Evolutionary conservation across 495 filamentous ascomycete genomes (phyloP), one percentile per base, ranked within the genome.

Genomic region (Xylaria telfairii): DNA sequence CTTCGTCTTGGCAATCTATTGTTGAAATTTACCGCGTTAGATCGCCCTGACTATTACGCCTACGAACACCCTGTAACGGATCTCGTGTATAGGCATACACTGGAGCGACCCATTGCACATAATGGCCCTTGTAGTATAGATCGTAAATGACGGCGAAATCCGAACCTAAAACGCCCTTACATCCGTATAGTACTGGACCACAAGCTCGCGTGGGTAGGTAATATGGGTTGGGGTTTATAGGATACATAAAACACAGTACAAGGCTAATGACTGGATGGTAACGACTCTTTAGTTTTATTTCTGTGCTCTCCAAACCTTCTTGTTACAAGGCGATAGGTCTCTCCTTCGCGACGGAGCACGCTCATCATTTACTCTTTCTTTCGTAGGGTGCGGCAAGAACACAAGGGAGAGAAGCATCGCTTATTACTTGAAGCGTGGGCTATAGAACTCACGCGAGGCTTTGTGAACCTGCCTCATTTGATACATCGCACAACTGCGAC

Each of bases 401-500:
- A 34, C 28, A 13, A n/a, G 34, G n/a, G 21, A 61, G 34, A 42
- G 6, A 39, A 37, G 59, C 37, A 42, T 5, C 3, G 1, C 10
- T 17, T 15, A 8, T 17, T 26, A 24, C 57, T 42, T 37, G 21
- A 42, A 28, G 7, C 4, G 5, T 42, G 37, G 32, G 19, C 28
- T 26, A 59, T 17, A 39, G 17, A 2, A 28, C 34, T 34, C 15
- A 32, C 49, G 56, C 37, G 49, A 67, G 37, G 15, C 19, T 37
- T 26, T 21, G 24, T 28, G 17, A 28, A 47, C 5, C 8, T 10
- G 21, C 17, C 44, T 24, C 13, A 0, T 32, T 39, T 37, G 67
- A 51, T 62, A 44, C 28, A 47, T 54, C 67, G 51, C 26, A 17
- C 19, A 44, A 24, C 37, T 60, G 66, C 44, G 66, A 26, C 53